A percentile compares a stretch with the other conserved stretches of the same genome.
Evolutionary conservation across 179 eudicot genomes (phyloP).

Genomic region (Pouteria campechiana): DNA sequence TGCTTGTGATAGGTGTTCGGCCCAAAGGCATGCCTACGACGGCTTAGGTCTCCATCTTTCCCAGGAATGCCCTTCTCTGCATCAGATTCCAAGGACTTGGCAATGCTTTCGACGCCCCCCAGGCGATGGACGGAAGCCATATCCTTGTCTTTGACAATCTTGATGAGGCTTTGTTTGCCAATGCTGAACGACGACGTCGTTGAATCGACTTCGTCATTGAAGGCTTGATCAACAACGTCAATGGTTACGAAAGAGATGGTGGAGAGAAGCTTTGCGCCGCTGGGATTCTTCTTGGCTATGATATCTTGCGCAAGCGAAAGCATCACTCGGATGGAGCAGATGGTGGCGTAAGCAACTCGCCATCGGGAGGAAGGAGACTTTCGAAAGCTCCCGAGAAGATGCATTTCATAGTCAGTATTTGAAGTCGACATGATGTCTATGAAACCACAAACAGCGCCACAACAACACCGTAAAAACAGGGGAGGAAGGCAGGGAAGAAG

Average conservation of each 20-base stretch:
- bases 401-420: too few species aligned
- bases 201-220: too few species aligned
- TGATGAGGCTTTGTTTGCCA: conserved; percentile 11
- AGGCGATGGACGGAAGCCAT: conserved; percentile 7
- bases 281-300: neutral
- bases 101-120: conserved; percentile 25
- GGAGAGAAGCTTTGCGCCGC: neutral
- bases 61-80: conserved; percentile 17
- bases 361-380: too few species aligned
- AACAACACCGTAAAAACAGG: too few species aligned
- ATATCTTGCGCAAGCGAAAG: conserved; percentile 5
- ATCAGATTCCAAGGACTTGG: conserved; percentile 15
- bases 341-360: conserved; percentile 13
- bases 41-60: conserved; percentile 1
- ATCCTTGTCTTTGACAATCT: conserved; percentile 24
- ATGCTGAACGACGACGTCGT: conserved; percentile 1
- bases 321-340: conserved; percentile 8
- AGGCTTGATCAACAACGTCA: conserved; percentile 1
- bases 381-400: too few species aligned
- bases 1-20: conserved; percentile 18
- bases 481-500: too few species aligned
- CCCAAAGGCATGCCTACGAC: conserved; percentile 11
- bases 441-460: too few species aligned
- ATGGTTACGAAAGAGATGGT: conserved; percentile 7
- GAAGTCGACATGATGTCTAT: too few species aligned